Evolutionary conservation across 2,329 filamentous ascomycete species (phyloP).

Genomic region (Fusarium beomiforme): DNA sequence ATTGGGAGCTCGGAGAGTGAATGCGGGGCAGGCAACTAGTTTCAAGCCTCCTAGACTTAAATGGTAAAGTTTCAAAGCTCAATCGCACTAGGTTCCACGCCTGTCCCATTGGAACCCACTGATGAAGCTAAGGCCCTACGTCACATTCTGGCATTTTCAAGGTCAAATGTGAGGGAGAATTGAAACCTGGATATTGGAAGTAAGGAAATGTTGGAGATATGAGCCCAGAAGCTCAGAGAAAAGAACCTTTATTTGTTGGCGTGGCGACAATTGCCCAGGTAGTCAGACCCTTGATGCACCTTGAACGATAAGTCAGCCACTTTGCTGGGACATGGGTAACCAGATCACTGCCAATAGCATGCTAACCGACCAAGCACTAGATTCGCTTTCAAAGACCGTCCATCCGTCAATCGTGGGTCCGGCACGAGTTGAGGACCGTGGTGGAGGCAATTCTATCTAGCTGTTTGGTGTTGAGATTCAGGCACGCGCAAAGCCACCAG

Average conservation of each 20-base stretch:
- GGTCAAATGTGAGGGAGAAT: constrained; percentile 31
- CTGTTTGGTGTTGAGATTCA: constrained; percentile 15
- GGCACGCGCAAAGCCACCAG: constrained; percentile 4
- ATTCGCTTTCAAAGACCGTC: not conserved
- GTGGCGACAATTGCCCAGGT: not conserved
- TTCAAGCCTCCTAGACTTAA: constrained; percentile 11
- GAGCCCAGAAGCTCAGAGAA: not conserved
- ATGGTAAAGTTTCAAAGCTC: constrained; percentile 26
- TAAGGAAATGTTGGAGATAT: constrained; percentile 6
- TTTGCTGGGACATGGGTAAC: constrained; percentile 12
- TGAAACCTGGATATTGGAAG: constrained; percentile 27
- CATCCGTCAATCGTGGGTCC: constrained; percentile 13
- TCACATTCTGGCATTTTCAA: constrained; percentile 20
- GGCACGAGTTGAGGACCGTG: constrained; percentile 29
- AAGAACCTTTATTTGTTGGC: not conserved
- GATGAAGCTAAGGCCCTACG: constrained; percentile 18
- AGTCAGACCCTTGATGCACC: constrained; percentile 31
- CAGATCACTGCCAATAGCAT: constrained; percentile 24
- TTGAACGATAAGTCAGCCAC: constrained; percentile 26
- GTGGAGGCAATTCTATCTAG: constrained; percentile 10
- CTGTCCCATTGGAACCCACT: constrained; percentile 21
- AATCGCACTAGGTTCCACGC: constrained; percentile 3
- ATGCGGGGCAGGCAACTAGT: constrained; percentile 34
- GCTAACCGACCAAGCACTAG: constrained; percentile 22
- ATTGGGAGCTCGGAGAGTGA: constrained; percentile 8